Evolutionary conservation across 1,284 basidiomycete species (phyloP).

Genomic region (Ceratobasidium sp.): DNA sequence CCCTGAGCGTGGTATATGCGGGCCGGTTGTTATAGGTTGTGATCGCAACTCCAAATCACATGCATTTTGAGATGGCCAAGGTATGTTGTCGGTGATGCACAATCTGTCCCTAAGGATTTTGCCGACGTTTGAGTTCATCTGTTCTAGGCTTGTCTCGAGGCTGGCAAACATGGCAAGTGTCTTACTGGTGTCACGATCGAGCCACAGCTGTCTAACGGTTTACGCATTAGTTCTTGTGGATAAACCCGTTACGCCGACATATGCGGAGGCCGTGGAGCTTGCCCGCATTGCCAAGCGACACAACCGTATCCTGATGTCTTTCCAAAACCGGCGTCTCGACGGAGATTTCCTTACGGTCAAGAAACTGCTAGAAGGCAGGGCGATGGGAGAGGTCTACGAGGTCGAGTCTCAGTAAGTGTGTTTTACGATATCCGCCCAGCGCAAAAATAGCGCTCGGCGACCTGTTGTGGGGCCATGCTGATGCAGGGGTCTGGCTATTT

Average conservation of each 20-base stretch:
- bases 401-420: constrained; percentile 34
- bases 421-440: no score
- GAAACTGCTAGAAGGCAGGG: constrained; percentile 22
- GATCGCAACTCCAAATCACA: constrained; percentile 36
- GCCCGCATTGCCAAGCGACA: constrained; percentile 28
- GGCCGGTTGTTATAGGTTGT: constrained; percentile 19
- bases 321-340: constrained; percentile 37
- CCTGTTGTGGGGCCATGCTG: background rate
- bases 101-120: background rate
- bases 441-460: background rate
- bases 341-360: constrained; percentile 38
- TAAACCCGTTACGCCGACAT: constrained; percentile 38
- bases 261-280: constrained; percentile 33
- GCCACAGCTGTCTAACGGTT: constrained; percentile 1
- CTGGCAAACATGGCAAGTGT: constrained; percentile 37
- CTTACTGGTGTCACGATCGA: constrained; percentile 20
- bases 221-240: constrained; percentile 22
- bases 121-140: background rate
- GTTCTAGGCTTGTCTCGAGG: constrained; percentile 34
- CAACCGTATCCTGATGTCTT: constrained; percentile 31
- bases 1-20: background rate
- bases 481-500: background rate
- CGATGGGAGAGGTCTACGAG: constrained; percentile 29
- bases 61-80: constrained; percentile 41
- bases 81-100: constrained; percentile 6